Evolutionary conservation across 805 yeast genomes (phyloP).

Genomic region (Saccharomycopsis javanensis): DNA sequence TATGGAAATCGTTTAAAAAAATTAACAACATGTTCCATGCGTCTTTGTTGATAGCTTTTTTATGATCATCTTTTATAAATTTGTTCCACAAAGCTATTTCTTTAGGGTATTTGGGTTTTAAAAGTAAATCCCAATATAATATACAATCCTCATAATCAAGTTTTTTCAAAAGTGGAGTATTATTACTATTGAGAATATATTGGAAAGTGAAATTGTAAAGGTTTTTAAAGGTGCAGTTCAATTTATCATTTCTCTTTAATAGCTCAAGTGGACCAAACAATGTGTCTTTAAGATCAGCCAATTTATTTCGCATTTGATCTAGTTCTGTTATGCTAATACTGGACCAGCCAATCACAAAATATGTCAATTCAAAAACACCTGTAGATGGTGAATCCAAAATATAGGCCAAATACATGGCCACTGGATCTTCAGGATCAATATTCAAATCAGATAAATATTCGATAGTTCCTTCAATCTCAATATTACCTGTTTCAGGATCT

Average conservation of each 20-base stretch:
- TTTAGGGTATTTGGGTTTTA: slow-evolving; percentile 28
- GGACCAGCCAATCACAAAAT: slow-evolving; percentile 52
- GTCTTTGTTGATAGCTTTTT: slow-evolving; percentile 53
- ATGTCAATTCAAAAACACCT: slow-evolving; percentile 46
- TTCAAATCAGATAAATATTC: slow-evolving; percentile 56
- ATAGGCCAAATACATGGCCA: slow-evolving; percentile 60
- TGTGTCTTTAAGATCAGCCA: slow-evolving; percentile 26
- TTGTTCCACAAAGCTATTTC: slow-evolving; percentile 47
- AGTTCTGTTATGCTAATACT: not conserved
- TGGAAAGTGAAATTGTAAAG: slow-evolving; percentile 67
- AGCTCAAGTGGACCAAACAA: not conserved
- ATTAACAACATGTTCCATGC: slow-evolving; percentile 78
- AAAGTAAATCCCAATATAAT: slow-evolving; percentile 69
- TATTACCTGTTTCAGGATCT: slow-evolving; percentile 26
- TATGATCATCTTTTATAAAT: slow-evolving; percentile 38
- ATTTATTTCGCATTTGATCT: slow-evolving; percentile 34
- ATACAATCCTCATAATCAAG: slow-evolving; percentile 51
- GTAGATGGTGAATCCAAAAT: slow-evolving; percentile 55
- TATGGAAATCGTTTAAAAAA: slow-evolving; percentile 44
- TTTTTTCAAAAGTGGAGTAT: slow-evolving; percentile 30
- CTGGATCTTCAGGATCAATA: slow-evolving; percentile 64
- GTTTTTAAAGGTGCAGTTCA: slow-evolving; percentile 37
- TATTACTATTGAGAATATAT: slow-evolving; percentile 52
- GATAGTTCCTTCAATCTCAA: slow-evolving; percentile 75
- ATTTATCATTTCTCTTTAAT: slow-evolving; percentile 17